These are phyloP conservation scores for Discostella stelligeroides DNA, from an alignment of 108 stramenopile species.

Conservation along the genomic window DNA sequence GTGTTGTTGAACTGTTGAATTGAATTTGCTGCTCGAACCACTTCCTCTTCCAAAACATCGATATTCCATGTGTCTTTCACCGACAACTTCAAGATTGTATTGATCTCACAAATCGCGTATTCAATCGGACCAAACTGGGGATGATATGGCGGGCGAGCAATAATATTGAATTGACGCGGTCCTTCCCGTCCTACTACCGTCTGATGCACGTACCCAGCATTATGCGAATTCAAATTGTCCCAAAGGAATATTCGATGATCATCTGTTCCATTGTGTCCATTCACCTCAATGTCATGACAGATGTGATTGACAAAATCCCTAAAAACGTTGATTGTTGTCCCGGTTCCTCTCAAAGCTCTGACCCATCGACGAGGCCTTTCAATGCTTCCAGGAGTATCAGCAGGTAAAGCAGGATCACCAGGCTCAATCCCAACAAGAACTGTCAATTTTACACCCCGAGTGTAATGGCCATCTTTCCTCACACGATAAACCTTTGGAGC, in stretches of 20 bases:
- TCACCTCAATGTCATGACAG: constrained; percentile 10
- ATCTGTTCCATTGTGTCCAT: constrained; percentile 3
- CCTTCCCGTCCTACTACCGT: no score
- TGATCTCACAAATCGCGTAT: constrained; percentile 12
- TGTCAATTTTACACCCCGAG: background rate
- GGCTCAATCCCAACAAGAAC: no score
- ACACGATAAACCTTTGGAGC: background rate
- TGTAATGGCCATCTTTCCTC: constrained; percentile 20
- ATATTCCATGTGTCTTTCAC: no score
- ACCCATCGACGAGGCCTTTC: constrained; percentile 15
- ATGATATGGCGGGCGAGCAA: constrained; percentile 17
- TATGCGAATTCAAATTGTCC: constrained; percentile 21
- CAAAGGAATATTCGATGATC: no score
- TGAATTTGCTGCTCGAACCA: no score
- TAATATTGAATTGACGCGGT: constrained; percentile 5
- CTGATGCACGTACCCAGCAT: constrained; percentile 13
- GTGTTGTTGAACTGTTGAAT: no score
- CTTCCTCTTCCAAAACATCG: no score
- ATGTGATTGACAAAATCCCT: constrained; percentile 12
- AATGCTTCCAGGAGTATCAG: background rate
- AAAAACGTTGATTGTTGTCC: constrained; percentile 10
- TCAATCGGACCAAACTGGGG: no score
- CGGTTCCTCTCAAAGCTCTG: background rate
- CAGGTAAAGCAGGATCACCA: no score
- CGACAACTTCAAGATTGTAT: constrained; percentile 12